Base-by-base conservation (phyloP, 164 flowering plant genomes). In the Stephania yunnanensis region DNA sequence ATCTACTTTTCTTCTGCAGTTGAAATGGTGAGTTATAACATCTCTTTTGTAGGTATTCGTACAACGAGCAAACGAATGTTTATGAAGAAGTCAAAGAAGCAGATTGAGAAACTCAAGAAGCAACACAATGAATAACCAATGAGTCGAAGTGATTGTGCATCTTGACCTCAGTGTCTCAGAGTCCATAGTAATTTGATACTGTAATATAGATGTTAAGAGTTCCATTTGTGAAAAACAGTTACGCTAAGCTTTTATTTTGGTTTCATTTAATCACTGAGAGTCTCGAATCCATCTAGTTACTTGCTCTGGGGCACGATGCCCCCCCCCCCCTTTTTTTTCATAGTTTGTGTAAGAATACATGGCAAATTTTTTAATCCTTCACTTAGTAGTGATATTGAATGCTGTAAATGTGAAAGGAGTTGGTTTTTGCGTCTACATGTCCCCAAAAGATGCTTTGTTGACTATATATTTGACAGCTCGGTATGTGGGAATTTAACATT, bases 11-110 rank as follows among this genome's bases (percentile, higher is more conserved):
- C 12, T 50, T 50, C 55, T 50, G 12, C 55, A 50, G 15, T 11
- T 11, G 15, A 50, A 50, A 10, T 50, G 55, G 55, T 50, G 55
- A 12, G 53, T 48, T 55, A 55, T 55, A 12, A 12, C 17, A 1
- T 58, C 7, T 58, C 20, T 68, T 36, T 55, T 74, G 45, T 64
- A 91, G 93, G 96, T 91, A 87, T 69, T 83, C 89, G 36, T 91
- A 68, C 45, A 89, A 91, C 69, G 91, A 86, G 80, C 86, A 83
- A 72, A 84, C 89, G 7, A 82, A 87, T 50, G 65, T 78, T 17
- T 91, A 91, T 66, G 89, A 87, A 9, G 92, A 88, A 81, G 42
- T 87, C 61, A 82, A 71, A 5, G 84, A 76, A n/a, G 85, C 55
- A 69, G 15, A 19, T 58, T n/a, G 6, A 58, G 64, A 58, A 58